Evolutionary conservation across 768 basidiomycete genomes (phyloP), one percentile per base, ranked within the genome.

Genomic region (Tulasnella sp.): DNA sequence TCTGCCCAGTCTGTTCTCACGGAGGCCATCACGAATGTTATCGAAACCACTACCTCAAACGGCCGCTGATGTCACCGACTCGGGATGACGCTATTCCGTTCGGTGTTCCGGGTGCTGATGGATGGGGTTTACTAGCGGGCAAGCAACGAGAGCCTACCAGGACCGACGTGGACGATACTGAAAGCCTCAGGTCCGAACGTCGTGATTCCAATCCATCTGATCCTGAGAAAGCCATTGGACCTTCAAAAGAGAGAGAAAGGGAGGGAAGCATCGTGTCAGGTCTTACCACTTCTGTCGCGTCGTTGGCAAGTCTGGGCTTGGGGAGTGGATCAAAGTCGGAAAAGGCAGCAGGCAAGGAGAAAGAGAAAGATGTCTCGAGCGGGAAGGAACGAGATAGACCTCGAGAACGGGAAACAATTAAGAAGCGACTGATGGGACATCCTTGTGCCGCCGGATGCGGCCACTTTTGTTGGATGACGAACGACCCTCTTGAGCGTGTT

Each of bases 1-100:
- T 88, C 67, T 94, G 92, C 78, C 84, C 89, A 0, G 80, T 90
- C 1, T 94, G 92, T 77, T 81, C 85, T 52, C 92, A 94, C 74
- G 92, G 92, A 0, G 92, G 92, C 0, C 92, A 94, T 75, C 89
- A 89, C 75, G 83, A 84, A 22, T 94, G 92, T 79, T 92, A 91
- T 76, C 84, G 86, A 42, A 81, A 83, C 36, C 92, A 88, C 77
- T 90, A 91, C 76, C 80, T 84, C 75, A 81, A 83, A 42, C 85
- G 84, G 26, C 87, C 88, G 1, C 84, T 87, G 84, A 78, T 85
- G 12, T 83, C 47, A 11, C 44, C 36, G 4, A 72, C 37, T 2
- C 69, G 52, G 32, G 52, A 59, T 29, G 52, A 59, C 29, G 26
- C 16, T 32, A 16, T 32, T 9, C 8, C 63, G 35, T 64, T 39